These are phyloP conservation scores for Lithospermum erythrorhizon DNA, from an alignment of 257 asterid genomes.

Conservation along the genomic window DNA sequence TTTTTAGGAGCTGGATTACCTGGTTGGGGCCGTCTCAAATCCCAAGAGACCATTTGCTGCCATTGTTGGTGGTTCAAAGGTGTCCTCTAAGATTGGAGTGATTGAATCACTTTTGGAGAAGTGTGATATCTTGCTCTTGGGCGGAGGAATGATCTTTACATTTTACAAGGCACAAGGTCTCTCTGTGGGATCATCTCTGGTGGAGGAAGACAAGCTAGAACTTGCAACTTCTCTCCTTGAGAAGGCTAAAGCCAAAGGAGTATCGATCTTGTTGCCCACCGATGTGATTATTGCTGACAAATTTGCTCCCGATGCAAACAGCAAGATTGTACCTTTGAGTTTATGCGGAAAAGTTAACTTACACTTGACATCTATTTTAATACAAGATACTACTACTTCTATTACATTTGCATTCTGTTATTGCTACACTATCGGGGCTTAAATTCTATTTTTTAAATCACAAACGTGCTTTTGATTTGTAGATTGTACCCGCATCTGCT, in stretches of 20 bases:
- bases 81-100: constrained; percentile 81
- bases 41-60: constrained; percentile 86
- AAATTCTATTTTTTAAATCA: background rate
- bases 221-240: constrained; percentile 62
- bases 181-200: constrained; percentile 77
- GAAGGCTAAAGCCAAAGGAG: constrained; percentile 84
- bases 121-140: constrained; percentile 59
- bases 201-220: constrained; percentile 88
- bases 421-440: background rate
- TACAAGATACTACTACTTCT: background rate
- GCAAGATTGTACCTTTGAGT: constrained; percentile 43
- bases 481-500: constrained; percentile 64
- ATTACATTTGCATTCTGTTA: background rate
- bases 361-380: background rate
- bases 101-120: constrained; percentile 79
- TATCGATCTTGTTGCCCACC: constrained; percentile 57
- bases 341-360: background rate
- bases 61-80: constrained; percentile 92
- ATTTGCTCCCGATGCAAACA: constrained; percentile 80
- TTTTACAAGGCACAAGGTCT: constrained; percentile 88
- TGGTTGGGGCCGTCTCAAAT: constrained; percentile 72
- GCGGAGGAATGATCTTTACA: constrained; percentile 91
- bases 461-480: constrained; percentile 10
- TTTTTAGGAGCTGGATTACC: constrained; percentile 67
- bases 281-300: constrained; percentile 81